phyloP scores from a whole-genome alignment of 108 stramenopile species.

The Cylindrotheca closterium region DNA sequence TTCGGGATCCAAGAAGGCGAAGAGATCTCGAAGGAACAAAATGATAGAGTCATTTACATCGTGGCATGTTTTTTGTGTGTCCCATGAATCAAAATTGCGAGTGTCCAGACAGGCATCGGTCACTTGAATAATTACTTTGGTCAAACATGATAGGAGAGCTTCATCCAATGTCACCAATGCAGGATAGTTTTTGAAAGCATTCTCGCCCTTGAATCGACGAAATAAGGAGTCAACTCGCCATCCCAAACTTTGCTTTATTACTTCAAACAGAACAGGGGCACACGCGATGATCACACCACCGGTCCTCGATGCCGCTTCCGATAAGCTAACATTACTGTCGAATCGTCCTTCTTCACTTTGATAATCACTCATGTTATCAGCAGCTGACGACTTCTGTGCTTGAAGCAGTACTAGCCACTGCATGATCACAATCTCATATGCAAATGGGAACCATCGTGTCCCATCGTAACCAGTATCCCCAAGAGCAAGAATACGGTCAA shows the following conservation, averaged over 20 bases:
- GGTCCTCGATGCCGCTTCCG: slow-evolving; percentile 65
- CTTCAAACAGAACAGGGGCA: slow-evolving; percentile 85
- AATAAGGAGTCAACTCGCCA: slow-evolving; percentile 60
- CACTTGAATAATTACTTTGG: slow-evolving; percentile 61
- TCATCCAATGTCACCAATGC: slow-evolving; percentile 73
- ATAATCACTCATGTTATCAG: slow-evolving; percentile 8
- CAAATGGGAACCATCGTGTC: slow-evolving; percentile 85
- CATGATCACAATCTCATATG: slow-evolving; percentile 85
- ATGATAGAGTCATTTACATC: slow-evolving; percentile 90
- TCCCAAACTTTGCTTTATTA: slow-evolving; percentile 84
- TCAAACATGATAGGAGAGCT: slow-evolving; percentile 50
- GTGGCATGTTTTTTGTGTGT: slow-evolving; percentile 76
- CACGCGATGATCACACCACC: slow-evolving; percentile 74
- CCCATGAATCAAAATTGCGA: slow-evolving; percentile 83
- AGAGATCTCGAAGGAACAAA: slow-evolving; percentile 76
- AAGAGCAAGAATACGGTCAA: slow-evolving; percentile 67
- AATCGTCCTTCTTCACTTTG: background rate
- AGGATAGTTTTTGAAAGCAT: slow-evolving; percentile 18
- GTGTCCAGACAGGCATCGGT: slow-evolving; percentile 84
- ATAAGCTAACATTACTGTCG: slow-evolving; percentile 35
- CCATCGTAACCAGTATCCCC: slow-evolving; percentile 16
- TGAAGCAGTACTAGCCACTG: slow-evolving; percentile 81
- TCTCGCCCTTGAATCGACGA: slow-evolving; percentile 15
- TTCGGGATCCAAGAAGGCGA: slow-evolving; percentile 66
- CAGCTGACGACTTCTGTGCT: slow-evolving; percentile 51